Evolutionary conservation across 768 basidiomycete genomes (phyloP), one percentile per base, ranked within the genome.

Genomic region (Calocybe gangraenosa): DNA sequence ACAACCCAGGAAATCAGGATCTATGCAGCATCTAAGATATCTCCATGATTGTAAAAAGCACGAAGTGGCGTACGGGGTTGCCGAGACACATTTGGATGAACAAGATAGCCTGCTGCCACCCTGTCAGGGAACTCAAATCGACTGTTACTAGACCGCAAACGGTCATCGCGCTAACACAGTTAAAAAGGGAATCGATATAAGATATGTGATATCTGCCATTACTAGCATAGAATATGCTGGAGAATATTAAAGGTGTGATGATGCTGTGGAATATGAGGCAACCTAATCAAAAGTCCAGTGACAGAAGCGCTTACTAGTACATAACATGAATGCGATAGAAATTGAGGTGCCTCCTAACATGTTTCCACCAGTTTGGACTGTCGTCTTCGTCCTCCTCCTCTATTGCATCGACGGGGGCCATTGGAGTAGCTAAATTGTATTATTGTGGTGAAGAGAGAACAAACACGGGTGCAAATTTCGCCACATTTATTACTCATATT

Each of bases 1-100:
- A 89, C 87, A 47, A 90, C 70, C 84, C 90, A 89, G 0, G 89
- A 90, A 6, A 92, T 78, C 11, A 82, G 56, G 31, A 91, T 79
- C 82, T 91, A 41, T n/a, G 37, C 18, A 40, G 44, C n/a, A 38
- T 36, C 30, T 15, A 31, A 45, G 19, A 36, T 7, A 42, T 32
- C 20, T 25, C 19, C 8, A 34, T 34, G 17, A 21, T 28, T 22
- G 21, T n/a, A 40, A 52, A 33, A 32, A 21, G 37, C 41, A 36
- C n/a, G 22, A 42, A 42, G 37, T n/a, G 18, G 72, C 84, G 58
- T 51, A 89, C 87, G 28, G 83, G 83, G 52, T 73, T 86, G 7
- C 87, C 86, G 15, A 86, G 49, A 49, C 76, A 81, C 90, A 92
- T 92, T 61, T 85, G 82, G 7, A 87, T 59, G 62, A 90, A 88